A percentile compares a stretch with the other conserved stretches of the same genome.
phyloP scores from a whole-genome alignment of 805 yeast species.

The Suhomyces pyralidae region DNA sequence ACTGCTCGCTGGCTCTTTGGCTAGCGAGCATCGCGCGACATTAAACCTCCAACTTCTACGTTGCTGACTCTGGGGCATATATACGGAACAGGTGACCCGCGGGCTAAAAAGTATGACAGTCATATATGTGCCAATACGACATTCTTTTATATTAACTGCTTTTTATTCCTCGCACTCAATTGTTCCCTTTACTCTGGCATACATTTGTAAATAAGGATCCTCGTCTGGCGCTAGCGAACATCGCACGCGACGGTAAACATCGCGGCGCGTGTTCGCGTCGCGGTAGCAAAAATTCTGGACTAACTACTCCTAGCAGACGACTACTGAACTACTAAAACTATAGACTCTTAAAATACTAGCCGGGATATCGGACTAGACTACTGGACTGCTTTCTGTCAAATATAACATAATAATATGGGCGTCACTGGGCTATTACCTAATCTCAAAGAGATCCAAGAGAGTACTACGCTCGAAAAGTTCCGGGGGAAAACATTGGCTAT shows the following conservation, averaged over 20 bases:
- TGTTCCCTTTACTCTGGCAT: not conserved
- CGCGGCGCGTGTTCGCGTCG: not conserved
- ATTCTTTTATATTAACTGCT: too few relatives aligned
- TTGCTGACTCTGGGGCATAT: not conserved
- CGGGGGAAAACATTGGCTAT: conserved; percentile 79
- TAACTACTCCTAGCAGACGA: not conserved
- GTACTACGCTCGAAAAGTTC: conserved; percentile 54
- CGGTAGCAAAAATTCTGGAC: not conserved
- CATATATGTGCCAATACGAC: not conserved
- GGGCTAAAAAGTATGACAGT: not conserved
- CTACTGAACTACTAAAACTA: not conserved
- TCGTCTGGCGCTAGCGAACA: not conserved
- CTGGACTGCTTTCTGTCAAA: not conserved
- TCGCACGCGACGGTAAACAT: not conserved
- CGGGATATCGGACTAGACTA: not conserved
- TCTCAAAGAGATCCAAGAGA: conserved; percentile 68
- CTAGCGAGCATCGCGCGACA: not conserved
- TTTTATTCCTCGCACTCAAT: not conserved
- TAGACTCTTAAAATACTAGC: not conserved
- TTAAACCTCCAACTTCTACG: not conserved
- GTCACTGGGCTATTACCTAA: conserved; percentile 79
- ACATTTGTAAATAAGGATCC: not conserved
- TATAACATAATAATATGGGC: conserved; percentile 52
- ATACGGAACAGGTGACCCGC: not conserved
- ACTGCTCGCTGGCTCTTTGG: not conserved